A percentile compares a stretch with the other conserved stretches of the same genome.
Conservation (phyloP, 1,284 basidiomycete species). For the Microbotryum scabiosae region DNA sequence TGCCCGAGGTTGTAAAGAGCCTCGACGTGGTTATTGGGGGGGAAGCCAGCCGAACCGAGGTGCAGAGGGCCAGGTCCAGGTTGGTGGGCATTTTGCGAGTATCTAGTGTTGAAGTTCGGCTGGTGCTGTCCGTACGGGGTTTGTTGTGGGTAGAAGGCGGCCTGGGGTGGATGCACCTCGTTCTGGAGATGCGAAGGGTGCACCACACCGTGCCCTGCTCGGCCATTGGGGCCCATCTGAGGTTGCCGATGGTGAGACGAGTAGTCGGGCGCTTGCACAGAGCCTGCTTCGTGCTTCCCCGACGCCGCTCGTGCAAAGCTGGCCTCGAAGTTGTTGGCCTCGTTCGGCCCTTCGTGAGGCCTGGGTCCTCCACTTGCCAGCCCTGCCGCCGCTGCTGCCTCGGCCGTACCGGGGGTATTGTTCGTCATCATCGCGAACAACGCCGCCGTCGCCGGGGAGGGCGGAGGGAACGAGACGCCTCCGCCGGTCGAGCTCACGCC, state of each 20-base stretch:
- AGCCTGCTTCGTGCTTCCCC: neutral
- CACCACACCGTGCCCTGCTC: neutral
- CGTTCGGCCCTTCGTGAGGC: constrained; percentile 29
- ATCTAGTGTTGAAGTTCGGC: neutral
- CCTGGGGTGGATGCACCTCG: neutral
- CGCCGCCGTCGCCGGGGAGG: constrained; percentile 82
- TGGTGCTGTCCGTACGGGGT: constrained; percentile 3
- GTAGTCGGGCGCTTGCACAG: neutral
- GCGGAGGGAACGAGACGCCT: constrained; percentile 64
- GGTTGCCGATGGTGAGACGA: too few relatives aligned
- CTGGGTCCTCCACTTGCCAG: constrained; percentile 21
- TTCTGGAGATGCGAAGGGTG: neutral
- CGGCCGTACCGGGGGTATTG: constrained; percentile 46
- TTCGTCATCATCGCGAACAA: constrained; percentile 86
- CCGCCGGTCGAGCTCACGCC: constrained; percentile 56
- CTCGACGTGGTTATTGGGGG: neutral
- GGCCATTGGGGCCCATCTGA: neutral
- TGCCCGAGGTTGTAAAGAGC: neutral
- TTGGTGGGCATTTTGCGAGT: too few relatives aligned
- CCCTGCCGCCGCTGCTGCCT: constrained; percentile 6
- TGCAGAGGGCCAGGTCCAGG: constrained; percentile 6
- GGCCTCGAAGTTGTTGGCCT: constrained; percentile 31
- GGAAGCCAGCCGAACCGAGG: neutral
- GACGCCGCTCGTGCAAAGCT: constrained; percentile 26
- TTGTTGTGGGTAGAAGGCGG: neutral